Conservation (phyloP, 2,329 filamentous ascomycete genomes). For the Cladosporium colombiae region DNA sequence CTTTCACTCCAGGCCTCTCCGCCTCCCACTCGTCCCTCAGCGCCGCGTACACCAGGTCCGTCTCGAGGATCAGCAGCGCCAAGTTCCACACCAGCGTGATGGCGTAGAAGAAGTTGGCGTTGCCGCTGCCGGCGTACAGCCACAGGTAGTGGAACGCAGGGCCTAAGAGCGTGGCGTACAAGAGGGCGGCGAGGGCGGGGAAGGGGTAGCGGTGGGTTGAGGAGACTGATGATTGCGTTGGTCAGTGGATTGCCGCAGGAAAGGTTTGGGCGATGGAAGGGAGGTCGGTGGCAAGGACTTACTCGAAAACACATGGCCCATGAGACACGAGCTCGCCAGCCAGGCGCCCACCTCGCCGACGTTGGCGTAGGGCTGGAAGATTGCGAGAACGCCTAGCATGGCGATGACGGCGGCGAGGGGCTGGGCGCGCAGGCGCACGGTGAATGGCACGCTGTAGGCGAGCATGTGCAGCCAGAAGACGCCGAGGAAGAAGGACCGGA, state of each 20-base stretch:
- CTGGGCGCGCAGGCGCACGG: slow-evolving; percentile 78
- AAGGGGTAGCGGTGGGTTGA: slow-evolving; percentile 72
- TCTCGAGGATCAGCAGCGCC: slow-evolving; percentile 81
- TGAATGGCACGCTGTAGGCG: slow-evolving; percentile 84
- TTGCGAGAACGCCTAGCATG: slow-evolving; percentile 84
- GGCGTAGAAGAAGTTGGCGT: slow-evolving; percentile 99
- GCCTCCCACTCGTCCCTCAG: slow-evolving; percentile 92
- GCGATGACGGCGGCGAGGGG: slow-evolving; percentile 82
- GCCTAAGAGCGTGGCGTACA: slow-evolving; percentile 86
- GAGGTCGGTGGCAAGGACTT: slow-evolving; percentile 39
- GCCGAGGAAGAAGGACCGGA: slow-evolving; percentile 92
- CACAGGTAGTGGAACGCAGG: slow-evolving; percentile 96
- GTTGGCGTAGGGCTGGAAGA: slow-evolving; percentile 97
- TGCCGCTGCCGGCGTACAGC: slow-evolving; percentile 97
- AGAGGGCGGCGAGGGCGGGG: slow-evolving; percentile 74
- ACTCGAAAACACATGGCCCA: slow-evolving; percentile 79
- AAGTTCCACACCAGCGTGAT: slow-evolving; percentile 98
- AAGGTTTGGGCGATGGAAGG: too few species aligned
- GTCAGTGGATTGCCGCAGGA: not conserved
- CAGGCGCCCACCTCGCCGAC: slow-evolving; percentile 88
- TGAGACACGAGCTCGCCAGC: slow-evolving; percentile 78
- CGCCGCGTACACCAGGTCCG: slow-evolving; percentile 84
- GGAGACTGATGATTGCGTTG: slow-evolving; percentile 63
- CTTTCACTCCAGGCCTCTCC: slow-evolving; percentile 84
- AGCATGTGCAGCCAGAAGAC: slow-evolving; percentile 97